These are phyloP conservation scores for Beauveria medogensis DNA, from an alignment of 2,329 filamentous ascomycete species.

Conservation along the genomic window DNA sequence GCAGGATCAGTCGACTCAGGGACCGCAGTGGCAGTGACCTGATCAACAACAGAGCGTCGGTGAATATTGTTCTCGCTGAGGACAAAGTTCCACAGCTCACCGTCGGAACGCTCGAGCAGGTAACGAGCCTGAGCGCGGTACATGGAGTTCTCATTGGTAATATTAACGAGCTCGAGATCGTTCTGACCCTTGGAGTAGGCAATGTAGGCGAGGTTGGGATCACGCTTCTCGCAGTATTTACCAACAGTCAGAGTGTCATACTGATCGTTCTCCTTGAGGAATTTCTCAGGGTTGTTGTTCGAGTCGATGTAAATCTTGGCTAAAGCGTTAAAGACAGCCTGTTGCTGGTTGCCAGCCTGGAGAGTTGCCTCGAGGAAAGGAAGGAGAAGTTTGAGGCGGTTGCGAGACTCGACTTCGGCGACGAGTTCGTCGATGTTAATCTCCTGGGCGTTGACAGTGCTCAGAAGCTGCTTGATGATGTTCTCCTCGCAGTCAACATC, in stretches of 20 bases:
- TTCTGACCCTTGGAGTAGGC: constrained; percentile 96
- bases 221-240: constrained; percentile 98
- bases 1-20: constrained; percentile 87
- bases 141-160: constrained; percentile 99
- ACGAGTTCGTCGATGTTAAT: constrained; percentile 95
- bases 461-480: constrained; percentile 88
- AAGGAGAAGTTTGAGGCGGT: constrained; percentile 87
- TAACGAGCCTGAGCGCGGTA: constrained; percentile 97
- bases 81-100: constrained; percentile 90
- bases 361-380: constrained; percentile 94
- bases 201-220: constrained; percentile 91
- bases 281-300: constrained; percentile 96
- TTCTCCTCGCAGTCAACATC: constrained; percentile 96
- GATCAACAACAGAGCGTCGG: constrained; percentile 86
- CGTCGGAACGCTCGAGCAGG: constrained; percentile 79
- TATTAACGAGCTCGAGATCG: constrained; percentile 90
- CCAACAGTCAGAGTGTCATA: constrained; percentile 89
- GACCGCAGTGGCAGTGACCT: constrained; percentile 92
- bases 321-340: constrained; percentile 92
- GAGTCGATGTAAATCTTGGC: constrained; percentile 99
- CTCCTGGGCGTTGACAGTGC: constrained; percentile 72
- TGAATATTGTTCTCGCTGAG: constrained; percentile 94
- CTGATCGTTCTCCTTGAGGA: constrained; percentile 93
- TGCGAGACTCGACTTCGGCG: constrained; percentile 87
- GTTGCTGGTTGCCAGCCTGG: constrained; percentile 84